Evolutionary conservation across 129 eudicot species (phyloP).

Genomic region (Artemisia annua): DNA sequence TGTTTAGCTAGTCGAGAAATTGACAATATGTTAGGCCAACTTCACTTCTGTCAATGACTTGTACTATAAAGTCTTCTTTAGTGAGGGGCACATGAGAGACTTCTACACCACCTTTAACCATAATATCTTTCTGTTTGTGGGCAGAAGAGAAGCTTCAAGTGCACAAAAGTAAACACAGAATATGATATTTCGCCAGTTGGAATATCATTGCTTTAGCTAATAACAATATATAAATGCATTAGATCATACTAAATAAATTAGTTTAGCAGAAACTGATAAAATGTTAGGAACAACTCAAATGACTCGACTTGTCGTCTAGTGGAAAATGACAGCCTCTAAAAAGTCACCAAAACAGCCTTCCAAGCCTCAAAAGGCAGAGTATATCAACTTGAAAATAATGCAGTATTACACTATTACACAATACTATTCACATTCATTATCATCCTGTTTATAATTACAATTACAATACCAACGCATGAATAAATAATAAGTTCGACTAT

Average conservation of each 20-base stretch:
- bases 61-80: no score
- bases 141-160: slow-evolving; percentile 17
- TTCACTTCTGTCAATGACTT: no score
- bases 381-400: not conserved
- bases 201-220: not conserved
- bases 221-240: not conserved
- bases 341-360: slow-evolving; percentile 1
- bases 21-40: no score
- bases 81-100: not conserved
- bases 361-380: not conserved
- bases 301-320: not conserved
- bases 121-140: not conserved
- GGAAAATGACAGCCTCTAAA: slow-evolving; percentile 8
- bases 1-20: no score
- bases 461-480: slow-evolving; percentile 28
- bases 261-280: no score
- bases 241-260: no score
- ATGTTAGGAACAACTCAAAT: not conserved
- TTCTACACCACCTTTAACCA: not conserved
- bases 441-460: slow-evolving; percentile 17
- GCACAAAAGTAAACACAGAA: slow-evolving; percentile 3
- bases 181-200: not conserved
- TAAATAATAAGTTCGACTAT: slow-evolving; percentile 28
- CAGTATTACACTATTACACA: slow-evolving; percentile 3
- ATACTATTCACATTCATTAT: slow-evolving; percentile 33